Percentiles rank a stretch among this genome's conserved stretches.
Conservation (phyloP, 2,329 filamentous ascomycete genomes). For the Stemphylium vesicarium region DNA sequence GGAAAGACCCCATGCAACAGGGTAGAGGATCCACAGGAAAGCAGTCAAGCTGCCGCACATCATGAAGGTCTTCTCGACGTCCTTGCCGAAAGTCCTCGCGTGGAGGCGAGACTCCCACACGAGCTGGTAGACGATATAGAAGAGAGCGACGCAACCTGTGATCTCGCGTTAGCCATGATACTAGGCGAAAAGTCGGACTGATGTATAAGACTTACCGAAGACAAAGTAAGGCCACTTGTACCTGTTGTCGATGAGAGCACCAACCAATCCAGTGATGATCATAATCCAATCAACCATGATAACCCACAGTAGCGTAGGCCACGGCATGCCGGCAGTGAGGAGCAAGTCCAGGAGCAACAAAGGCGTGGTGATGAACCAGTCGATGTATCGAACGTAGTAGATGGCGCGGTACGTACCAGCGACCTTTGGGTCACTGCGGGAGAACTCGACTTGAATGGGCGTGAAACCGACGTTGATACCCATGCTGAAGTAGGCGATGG, state of each 20-base stretch:
- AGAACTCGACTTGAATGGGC: slow-evolving; percentile 68
- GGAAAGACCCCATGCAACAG: slow-evolving; percentile 64
- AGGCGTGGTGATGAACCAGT: slow-evolving; percentile 70
- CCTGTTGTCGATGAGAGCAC: slow-evolving; percentile 64
- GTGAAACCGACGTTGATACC: slow-evolving; percentile 69
- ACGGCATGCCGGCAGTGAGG: slow-evolving; percentile 69
- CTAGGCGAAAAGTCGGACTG: background rate
- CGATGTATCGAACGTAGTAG: slow-evolving; percentile 71
- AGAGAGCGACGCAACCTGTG: slow-evolving; percentile 53
- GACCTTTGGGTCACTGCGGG: slow-evolving; percentile 53
- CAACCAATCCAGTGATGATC: slow-evolving; percentile 71
- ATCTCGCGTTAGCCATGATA: slow-evolving; percentile 1
- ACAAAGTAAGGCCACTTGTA: slow-evolving; percentile 75
- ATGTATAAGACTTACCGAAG: slow-evolving; percentile 48
- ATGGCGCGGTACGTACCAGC: slow-evolving; percentile 64
- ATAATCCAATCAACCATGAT: slow-evolving; percentile 70
- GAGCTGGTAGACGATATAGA: slow-evolving; percentile 67
- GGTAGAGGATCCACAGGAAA: slow-evolving; percentile 69
- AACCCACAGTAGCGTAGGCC: slow-evolving; percentile 67
- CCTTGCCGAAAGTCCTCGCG: slow-evolving; percentile 60
- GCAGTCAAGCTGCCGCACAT: slow-evolving; percentile 65
- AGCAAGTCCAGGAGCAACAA: slow-evolving; percentile 68
- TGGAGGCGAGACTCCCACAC: slow-evolving; percentile 63
- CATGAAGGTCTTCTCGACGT: slow-evolving; percentile 61
- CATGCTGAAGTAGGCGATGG: slow-evolving; percentile 71